phyloP scores from a whole-genome alignment of 2,329 filamentous ascomycete genomes.

The Fusarium abutilonis region DNA sequence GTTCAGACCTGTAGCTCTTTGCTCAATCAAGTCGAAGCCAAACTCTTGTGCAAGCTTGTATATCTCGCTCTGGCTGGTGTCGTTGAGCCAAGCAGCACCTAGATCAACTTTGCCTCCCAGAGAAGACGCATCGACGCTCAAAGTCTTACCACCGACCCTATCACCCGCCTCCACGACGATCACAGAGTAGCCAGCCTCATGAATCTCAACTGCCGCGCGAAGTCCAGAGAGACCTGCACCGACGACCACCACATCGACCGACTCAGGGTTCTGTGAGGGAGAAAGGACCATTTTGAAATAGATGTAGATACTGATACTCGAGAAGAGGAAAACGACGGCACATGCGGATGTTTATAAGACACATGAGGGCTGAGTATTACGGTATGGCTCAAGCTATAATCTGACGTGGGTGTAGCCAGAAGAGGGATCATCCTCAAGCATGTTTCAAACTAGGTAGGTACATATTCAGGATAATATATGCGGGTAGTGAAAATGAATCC shows the following conservation, averaged over 20 bases:
- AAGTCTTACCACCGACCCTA: constrained; percentile 59
- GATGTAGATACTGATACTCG: background rate
- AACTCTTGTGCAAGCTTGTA: constrained; percentile 31
- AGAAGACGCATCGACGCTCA: constrained; percentile 12
- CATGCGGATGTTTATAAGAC: background rate
- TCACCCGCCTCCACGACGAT: constrained; percentile 59
- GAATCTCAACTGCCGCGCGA: constrained; percentile 48
- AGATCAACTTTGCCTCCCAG: constrained; percentile 30
- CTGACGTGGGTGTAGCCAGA: constrained; percentile 5
- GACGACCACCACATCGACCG: constrained; percentile 32
- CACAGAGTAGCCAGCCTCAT: constrained; percentile 49
- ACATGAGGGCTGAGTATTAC: background rate
- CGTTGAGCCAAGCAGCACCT: constrained; percentile 43
- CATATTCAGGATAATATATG: too few relatives aligned
- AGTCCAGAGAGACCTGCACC: constrained; percentile 49
- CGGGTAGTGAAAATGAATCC: too few relatives aligned
- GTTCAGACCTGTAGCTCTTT: constrained; percentile 22
- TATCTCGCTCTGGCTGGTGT: constrained; percentile 36
- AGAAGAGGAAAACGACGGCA: background rate
- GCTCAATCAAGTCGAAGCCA: constrained; percentile 32
- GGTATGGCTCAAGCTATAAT: constrained; percentile 13
- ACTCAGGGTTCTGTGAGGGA: constrained; percentile 1
- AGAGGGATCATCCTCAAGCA: background rate
- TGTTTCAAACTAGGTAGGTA: background rate
- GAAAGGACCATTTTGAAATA: constrained; percentile 16